phyloP scores from a whole-genome alignment of 441 rosid species.

The Gossypium laxum region DNA sequence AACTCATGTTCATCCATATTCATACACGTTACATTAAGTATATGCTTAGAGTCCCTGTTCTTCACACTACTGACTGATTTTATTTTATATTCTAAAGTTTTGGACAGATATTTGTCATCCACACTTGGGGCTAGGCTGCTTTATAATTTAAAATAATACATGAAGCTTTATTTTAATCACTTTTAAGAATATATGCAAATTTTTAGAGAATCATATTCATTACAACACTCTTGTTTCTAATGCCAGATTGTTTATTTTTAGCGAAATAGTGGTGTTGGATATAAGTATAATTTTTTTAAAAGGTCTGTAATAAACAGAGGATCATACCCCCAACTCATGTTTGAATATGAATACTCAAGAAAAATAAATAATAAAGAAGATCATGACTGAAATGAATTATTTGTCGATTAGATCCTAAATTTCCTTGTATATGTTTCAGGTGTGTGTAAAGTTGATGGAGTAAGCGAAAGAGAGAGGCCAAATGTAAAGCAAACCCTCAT shows the following conservation, averaged over 20 bases:
- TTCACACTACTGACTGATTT: not conserved
- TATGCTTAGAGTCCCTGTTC: slow-evolving; percentile 1
- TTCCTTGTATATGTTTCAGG: slow-evolving; percentile 27
- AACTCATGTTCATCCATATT: slow-evolving; percentile 3
- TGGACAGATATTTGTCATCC: slow-evolving; percentile 1
- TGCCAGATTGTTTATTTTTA: too few relatives aligned
- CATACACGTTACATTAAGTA: not conserved
- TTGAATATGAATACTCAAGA: not conserved
- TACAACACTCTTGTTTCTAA: not conserved
- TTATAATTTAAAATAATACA: not conserved
- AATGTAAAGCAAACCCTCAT: slow-evolving; percentile 46
- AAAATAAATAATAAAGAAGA: too few relatives aligned
- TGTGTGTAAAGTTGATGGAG: slow-evolving; percentile 43
- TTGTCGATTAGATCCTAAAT: not conserved
- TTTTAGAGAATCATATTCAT: not conserved
- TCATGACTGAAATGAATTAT: not conserved
- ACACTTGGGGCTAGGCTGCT: not conserved
- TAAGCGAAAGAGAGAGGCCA: slow-evolving; percentile 51
- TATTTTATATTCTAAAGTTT: not conserved
- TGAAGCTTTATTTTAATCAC: not conserved
- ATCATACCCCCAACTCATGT: not conserved
- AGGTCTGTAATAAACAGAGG: too few relatives aligned
- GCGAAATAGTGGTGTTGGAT: too few relatives aligned
- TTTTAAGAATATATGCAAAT: not conserved
- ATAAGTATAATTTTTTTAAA: too few relatives aligned